These are phyloP conservation scores for Lentinula sp. DNA, from an alignment of 768 basidiomycete genomes.

Conservation along the genomic window DNA sequence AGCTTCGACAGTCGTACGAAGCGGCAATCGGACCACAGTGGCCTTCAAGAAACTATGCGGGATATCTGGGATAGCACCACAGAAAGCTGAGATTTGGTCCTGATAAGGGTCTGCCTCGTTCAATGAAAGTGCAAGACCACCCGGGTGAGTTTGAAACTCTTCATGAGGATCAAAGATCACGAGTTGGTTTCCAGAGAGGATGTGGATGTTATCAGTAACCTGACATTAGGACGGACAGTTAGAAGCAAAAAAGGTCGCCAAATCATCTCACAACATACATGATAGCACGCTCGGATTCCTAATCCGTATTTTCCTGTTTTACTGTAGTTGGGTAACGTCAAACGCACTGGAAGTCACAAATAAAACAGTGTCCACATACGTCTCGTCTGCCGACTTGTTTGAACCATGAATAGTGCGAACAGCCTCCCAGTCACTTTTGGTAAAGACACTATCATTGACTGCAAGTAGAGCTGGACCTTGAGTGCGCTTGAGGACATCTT, in stretches of 20 bases:
- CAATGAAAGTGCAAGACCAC: slow-evolving; percentile 14
- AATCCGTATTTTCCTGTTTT: slow-evolving; percentile 26
- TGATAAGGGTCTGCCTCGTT: slow-evolving; percentile 1
- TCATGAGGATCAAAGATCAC: slow-evolving; percentile 25
- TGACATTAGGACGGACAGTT: slow-evolving; percentile 1
- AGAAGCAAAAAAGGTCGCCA: too few species aligned
- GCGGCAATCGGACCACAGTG: slow-evolving; percentile 23
- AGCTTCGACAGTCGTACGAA: slow-evolving; percentile 16
- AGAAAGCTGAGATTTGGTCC: slow-evolving; percentile 20
- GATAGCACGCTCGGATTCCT: slow-evolving; percentile 24
- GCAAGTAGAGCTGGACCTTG: slow-evolving; percentile 25
- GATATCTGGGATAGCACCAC: not conserved
- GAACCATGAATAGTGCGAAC: slow-evolving; percentile 21
- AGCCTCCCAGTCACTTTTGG: slow-evolving; percentile 21
- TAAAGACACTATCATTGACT: slow-evolving; percentile 20
- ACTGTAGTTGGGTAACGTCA: slow-evolving; percentile 8
- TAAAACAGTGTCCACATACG: slow-evolving; percentile 9
- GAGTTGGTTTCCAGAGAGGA: slow-evolving; percentile 19
- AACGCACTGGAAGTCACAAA: not conserved
- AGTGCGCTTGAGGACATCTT: slow-evolving; percentile 11
- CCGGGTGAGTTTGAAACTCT: not conserved
- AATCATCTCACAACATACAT: slow-evolving; percentile 14
- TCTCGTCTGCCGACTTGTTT: slow-evolving; percentile 20
- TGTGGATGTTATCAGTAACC: slow-evolving; percentile 25
- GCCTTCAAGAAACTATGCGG: slow-evolving; percentile 7